Conservation (phyloP, 2,329 filamentous ascomycete species). For the Aureobasidium namibiae region DNA sequence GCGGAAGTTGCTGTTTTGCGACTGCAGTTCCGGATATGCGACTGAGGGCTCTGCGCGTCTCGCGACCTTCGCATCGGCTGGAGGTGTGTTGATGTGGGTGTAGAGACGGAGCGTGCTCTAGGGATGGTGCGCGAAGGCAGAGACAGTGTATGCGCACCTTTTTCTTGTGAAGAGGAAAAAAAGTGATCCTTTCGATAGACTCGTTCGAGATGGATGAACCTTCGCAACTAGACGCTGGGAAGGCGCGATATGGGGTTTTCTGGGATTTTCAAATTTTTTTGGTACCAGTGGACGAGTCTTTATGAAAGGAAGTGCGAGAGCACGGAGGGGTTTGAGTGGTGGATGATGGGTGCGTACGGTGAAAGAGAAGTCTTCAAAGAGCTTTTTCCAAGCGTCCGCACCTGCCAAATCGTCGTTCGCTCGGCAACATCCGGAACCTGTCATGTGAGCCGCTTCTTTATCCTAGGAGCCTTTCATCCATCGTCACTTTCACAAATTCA, state of each 20-base stretch:
- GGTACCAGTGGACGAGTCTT: constrained; percentile 22
- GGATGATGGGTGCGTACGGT: constrained; percentile 13
- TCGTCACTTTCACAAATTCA: neutral
- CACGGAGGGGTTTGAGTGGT: constrained; percentile 17
- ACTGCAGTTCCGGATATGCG: neutral
- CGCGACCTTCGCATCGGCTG: neutral
- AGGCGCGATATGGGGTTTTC: constrained; percentile 26
- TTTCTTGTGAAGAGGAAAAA: neutral
- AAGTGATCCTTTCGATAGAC: constrained; percentile 11
- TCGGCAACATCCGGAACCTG: neutral
- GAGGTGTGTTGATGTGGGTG: neutral
- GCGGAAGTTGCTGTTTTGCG: neutral
- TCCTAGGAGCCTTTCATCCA: neutral
- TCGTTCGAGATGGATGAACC: constrained; percentile 11
- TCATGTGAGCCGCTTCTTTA: constrained; percentile 12
- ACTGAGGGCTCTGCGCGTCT: neutral
- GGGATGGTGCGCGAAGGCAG: neutral
- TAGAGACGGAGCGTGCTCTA: neutral
- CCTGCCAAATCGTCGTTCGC: neutral
- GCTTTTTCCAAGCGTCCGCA: neutral
- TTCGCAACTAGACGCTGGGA: constrained; percentile 16
- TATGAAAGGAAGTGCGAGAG: constrained; percentile 22
- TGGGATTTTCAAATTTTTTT: constrained; percentile 33
- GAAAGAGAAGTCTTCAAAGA: constrained; percentile 12
- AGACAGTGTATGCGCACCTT: constrained; percentile 12